Conservation (phyloP, 768 basidiomycete species). For the Suillus lakei region DNA sequence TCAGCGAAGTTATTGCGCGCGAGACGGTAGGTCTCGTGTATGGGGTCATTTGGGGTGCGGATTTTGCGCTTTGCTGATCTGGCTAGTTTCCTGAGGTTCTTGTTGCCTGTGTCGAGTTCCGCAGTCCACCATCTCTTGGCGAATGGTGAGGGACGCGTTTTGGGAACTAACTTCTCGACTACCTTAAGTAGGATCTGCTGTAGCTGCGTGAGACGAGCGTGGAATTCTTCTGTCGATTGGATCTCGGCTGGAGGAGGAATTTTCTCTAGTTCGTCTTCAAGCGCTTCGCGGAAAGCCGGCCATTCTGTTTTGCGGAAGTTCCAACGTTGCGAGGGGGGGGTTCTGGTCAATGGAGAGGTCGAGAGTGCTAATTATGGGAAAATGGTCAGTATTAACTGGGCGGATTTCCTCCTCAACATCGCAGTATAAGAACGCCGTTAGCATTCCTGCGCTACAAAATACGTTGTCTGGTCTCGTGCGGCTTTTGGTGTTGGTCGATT, state of each 20-base stretch:
- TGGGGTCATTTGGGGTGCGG: background rate
- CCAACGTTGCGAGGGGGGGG: background rate
- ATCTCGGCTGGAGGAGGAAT: too few relatives aligned
- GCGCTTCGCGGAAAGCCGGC: too few relatives aligned
- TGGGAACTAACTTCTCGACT: background rate
- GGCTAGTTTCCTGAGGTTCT: background rate
- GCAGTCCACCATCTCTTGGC: conserved; percentile 19
- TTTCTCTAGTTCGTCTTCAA: background rate
- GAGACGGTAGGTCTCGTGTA: background rate
- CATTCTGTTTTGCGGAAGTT: too few relatives aligned
- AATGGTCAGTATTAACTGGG: conserved; percentile 43
- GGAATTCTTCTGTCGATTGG: conserved; percentile 11
- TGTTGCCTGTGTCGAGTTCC: conserved; percentile 1
- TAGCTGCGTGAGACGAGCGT: conserved; percentile 9
- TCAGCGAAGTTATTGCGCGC: background rate
- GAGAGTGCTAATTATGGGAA: conserved; percentile 39
- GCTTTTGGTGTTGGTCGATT: too few relatives aligned
- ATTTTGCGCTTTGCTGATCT: background rate
- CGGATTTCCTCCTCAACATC: conserved; percentile 15
- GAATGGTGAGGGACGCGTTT: background rate
- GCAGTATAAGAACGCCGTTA: conserved; percentile 32
- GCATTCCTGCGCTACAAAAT: conserved; percentile 33
- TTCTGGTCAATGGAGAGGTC: conserved; percentile 18
- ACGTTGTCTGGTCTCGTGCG: too few relatives aligned
- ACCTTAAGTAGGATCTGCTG: background rate